Base-by-base conservation (phyloP, 495 filamentous ascomycete genomes). In the Penicillium coffeae region DNA sequence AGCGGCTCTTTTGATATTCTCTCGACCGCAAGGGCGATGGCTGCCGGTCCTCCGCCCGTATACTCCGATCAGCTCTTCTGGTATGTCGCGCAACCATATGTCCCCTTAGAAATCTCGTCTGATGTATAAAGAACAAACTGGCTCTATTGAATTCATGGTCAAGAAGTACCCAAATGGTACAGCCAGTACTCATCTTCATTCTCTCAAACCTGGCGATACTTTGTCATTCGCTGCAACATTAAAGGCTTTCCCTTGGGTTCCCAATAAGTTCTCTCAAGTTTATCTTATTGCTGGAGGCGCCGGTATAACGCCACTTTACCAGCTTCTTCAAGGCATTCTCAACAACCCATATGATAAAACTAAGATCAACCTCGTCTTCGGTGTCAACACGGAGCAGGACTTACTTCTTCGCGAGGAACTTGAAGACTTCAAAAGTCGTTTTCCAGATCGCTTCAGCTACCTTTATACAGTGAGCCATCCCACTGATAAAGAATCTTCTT, bases 161-260 rank as follows among this genome's bases (percentile, higher is more conserved):
- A 87, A 86, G 59, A 68, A 72, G 41, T 87, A 87, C 59, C 82
- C 83, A 4, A 63, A 76, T 42, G 83, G 83, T 45, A 81, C 79
- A 66, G 75, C 76, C 48, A 83, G 78, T 62, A 69, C 66, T 0
- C 73, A 86, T 50, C 51, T 87, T 12, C 84, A 87, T 67, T 76
- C 73, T 12, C 66, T 87, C 6, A 51, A 70, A 20, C 82, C 83
- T 1, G 84, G 84, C 12, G 74, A 83, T 50, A 72, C 65, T 3
- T 65, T 86, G 16, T 74, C 71, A 20, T 77, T 86, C 45, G 57
- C 69, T 6, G 68, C 71, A 0, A 66, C 76, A 3, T 56, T 86
- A 19, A 70, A 69, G 19, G 77, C 71, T 9, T 76, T 75, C 49
- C 51, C 62, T 16, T 87, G 80, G 79, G 71, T 60, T 2, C 71